Evolutionary conservation across 371 early-diverging fungal genomes (phyloP).

Genomic region (Circinella minor): DNA sequence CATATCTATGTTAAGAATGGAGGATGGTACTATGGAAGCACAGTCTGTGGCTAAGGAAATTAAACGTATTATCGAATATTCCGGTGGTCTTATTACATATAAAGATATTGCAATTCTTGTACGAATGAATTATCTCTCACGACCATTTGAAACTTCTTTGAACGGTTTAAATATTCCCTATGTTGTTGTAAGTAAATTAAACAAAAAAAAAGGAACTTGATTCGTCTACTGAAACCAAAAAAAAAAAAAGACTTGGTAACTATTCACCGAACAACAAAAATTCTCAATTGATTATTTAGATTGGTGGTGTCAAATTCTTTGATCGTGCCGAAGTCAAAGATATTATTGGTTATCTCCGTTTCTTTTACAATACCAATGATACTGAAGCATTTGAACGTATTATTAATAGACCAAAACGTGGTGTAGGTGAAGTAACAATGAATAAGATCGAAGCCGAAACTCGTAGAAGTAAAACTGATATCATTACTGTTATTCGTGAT

Average conservation of each 20-base stretch:
- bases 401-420: constrained; percentile 51
- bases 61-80: constrained; percentile 36
- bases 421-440: constrained; percentile 49
- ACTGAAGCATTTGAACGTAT: constrained; percentile 44
- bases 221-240: too few species aligned
- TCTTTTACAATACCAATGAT: constrained; percentile 53
- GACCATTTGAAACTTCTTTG: constrained; percentile 52
- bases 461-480: constrained; percentile 1
- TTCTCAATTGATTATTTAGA: constrained; percentile 20
- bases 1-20: constrained; percentile 29
- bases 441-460: constrained; percentile 30
- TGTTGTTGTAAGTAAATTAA: constrained; percentile 40
- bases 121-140: constrained; percentile 50
- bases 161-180: constrained; percentile 45
- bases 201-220: too few species aligned
- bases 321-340: constrained; percentile 53
- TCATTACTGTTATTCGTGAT: constrained; percentile 11
- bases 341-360: constrained; percentile 47
- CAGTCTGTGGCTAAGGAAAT: constrained; percentile 49
- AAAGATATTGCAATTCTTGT: constrained; percentile 63
- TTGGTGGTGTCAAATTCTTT: constrained; percentile 45
- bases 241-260: too few species aligned
- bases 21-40: constrained; percentile 37
- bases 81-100: constrained; percentile 37
- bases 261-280: too few species aligned